Evolutionary conservation across 495 filamentous ascomycete species (phyloP).

Genomic region (Penicillium pulvis): DNA sequence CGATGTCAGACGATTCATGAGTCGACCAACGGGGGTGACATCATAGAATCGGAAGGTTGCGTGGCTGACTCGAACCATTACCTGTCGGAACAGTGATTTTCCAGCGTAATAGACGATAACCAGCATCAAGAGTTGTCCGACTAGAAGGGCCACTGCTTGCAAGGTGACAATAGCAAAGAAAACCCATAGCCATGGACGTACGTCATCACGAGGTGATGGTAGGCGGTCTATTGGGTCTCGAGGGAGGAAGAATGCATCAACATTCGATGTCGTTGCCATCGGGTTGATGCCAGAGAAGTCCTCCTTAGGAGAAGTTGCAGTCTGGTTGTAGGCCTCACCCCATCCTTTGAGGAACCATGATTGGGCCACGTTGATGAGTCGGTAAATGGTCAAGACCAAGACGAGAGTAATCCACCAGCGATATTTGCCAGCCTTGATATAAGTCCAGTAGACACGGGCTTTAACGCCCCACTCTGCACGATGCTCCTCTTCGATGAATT

Average conservation of each 20-base stretch:
- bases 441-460: slow-evolving; percentile 75
- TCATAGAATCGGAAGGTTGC: slow-evolving; percentile 89
- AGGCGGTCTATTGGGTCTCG: slow-evolving; percentile 54
- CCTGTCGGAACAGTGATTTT: slow-evolving; percentile 67
- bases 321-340: slow-evolving; percentile 70
- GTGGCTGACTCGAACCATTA: slow-evolving; percentile 68
- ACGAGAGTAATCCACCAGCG: slow-evolving; percentile 69
- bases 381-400: slow-evolving; percentile 57
- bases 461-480: slow-evolving; percentile 75
- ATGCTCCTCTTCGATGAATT: slow-evolving; percentile 82
- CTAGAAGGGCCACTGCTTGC: slow-evolving; percentile 55
- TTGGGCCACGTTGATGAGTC: slow-evolving; percentile 59
- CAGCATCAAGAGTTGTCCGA: slow-evolving; percentile 62
- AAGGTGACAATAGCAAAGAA: slow-evolving; percentile 63
- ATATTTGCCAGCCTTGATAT: slow-evolving; percentile 74
- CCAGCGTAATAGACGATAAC: slow-evolving; percentile 74
- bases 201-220: slow-evolving; percentile 65
- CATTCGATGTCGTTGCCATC: slow-evolving; percentile 10
- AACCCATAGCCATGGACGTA: slow-evolving; percentile 70
- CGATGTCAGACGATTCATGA: slow-evolving; percentile 86
- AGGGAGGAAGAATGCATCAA: slow-evolving; percentile 27
- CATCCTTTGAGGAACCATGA: slow-evolving; percentile 84
- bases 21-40: slow-evolving; percentile 75
- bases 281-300: not conserved
- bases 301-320: slow-evolving; percentile 14